Evolutionary conservation across 2,329 filamentous ascomycete species (phyloP), one percentile per base, ranked within the genome.

Genomic region (Paecilomyces variotii): DNA sequence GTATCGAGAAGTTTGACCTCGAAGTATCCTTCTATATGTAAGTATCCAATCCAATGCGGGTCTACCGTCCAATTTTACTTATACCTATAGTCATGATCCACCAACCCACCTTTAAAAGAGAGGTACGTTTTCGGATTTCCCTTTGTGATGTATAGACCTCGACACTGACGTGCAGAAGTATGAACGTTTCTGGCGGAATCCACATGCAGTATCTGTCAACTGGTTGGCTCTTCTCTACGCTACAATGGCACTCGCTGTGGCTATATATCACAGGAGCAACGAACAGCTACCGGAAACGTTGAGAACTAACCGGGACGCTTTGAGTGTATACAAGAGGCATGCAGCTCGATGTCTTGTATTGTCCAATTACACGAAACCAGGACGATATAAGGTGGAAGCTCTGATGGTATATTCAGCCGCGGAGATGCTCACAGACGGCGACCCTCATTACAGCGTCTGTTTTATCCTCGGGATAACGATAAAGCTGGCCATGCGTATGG

Each of bases 401-500:
- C 61, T 74, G 2, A 63, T 73, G 2, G 14, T 71, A 2, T 70
- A 72, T 54, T 62, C 65, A 4, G 56, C 71, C 34, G 57, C 61
- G 2, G 71, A 74, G 49, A 71, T 72, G 12, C 67, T 69, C 34
- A 64, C 64, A n/a, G 70, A 60, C 26, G 62, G 64, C 27, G 71
- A 74, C 60, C 66, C 68, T 9, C 67, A 83, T 6, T 70, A 85
- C 28, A 79, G 84, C 4, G 70, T 85, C 10, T 74, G 82, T 60
- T 72, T 82, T 24, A 74, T 83, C 56, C 77, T 80, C 3, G 76
- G 79, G 19, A 75, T 84, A 57, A 78, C 82, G 45, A 78, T 82
- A 5, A 76, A 82, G 12, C 68, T 84, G 14, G 82, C 82, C 2
- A 83, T 84, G 77, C 75, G 82, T 19, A 84, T 84, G 79, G 83